Evolutionary conservation across 352 stramenopile genomes (phyloP).

Genomic region (Vaucheria bursata): DNA sequence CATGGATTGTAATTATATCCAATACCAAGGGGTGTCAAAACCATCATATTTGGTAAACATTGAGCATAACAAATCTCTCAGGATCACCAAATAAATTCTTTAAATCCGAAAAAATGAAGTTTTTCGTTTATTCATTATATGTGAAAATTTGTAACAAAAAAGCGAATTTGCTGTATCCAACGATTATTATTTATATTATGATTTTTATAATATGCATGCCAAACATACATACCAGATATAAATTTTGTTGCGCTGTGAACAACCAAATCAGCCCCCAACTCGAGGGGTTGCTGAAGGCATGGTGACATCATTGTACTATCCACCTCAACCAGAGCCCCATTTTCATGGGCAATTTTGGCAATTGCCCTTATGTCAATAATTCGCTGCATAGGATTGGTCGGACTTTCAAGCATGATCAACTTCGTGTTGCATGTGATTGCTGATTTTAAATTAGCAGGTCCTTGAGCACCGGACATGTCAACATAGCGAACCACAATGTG

Average conservation of each 20-base stretch:
- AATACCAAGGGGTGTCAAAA: too few species aligned
- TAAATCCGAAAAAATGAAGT: too few species aligned
- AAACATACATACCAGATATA: slow-evolving; percentile 82
- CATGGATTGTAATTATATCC: too few species aligned
- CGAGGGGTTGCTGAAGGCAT: slow-evolving; percentile 84
- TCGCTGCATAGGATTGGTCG: slow-evolving; percentile 89
- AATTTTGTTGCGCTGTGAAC: slow-evolving; percentile 97
- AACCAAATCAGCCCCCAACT: slow-evolving; percentile 85
- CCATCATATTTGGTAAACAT: too few species aligned
- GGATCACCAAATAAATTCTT: too few species aligned
- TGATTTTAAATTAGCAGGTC: slow-evolving; percentile 28
- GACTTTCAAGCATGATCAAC: slow-evolving; percentile 91
- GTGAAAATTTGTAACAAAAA: too few species aligned
- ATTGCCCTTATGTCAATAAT: slow-evolving; percentile 81
- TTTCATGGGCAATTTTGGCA: slow-evolving; percentile 63
- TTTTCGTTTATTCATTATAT: too few species aligned
- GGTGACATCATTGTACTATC: slow-evolving; percentile 93
- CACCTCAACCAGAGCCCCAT: slow-evolving; percentile 65
- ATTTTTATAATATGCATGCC: too few species aligned
- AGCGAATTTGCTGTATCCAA: too few species aligned
- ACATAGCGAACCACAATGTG: slow-evolving; percentile 51
- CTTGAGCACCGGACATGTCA: slow-evolving; percentile 61
- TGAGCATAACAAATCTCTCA: too few species aligned
- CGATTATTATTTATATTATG: too few species aligned
- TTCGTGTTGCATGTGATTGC: slow-evolving; percentile 59